Evolutionary conservation across 148 eudicot genomes (phyloP), one percentile per base, ranked within the genome.

Genomic region (Beta vulgaris): DNA sequence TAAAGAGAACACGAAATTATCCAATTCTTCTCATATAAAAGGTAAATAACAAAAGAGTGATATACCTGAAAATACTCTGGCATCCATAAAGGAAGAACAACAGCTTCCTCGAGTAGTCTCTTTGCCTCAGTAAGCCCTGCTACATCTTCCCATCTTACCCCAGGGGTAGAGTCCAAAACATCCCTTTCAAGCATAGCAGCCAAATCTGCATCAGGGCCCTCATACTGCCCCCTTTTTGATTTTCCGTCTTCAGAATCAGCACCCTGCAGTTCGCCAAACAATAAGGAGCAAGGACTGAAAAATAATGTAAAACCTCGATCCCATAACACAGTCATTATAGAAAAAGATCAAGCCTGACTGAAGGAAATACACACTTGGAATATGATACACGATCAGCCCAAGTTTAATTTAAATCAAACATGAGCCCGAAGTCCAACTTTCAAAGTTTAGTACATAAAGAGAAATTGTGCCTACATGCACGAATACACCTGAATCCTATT

Each of bases 151-250:
- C 97, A 95, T 84, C 91, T 90, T 61, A 95, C 99, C 44, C 99
- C 99, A 82, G 99, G 99, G 60, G 79, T 84, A 71, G 88, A 78
- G 71, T 95, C 99, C 85, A 95, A 82, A 59, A 95, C 97, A 90
- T 95, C 99, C 81, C 99, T 90, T 82, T 95, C 99, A 82, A 95
- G 96, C 99, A 95, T 95, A 76, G 88, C 99, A 86, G 99, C 99
- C 90, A 95, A 84, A 77, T 95, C 99, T 31, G 73, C 79, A 88
- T 95, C 99, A 77, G 99, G 99, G 68, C 99, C 99, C 78, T 95
- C 99, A 51, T 95, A 95, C 84, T 88, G 90, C 32, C 83, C 91
- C 66, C 89, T 84, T 79, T 95, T 95, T 26, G 92, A 72, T 83
- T 89, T 95, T 55, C 96, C 97, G 58, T 95, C 99, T 87, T 95